Conservation (phyloP, 2,329 filamentous ascomycete species). For the Tetracladium maxilliforme region DNA sequence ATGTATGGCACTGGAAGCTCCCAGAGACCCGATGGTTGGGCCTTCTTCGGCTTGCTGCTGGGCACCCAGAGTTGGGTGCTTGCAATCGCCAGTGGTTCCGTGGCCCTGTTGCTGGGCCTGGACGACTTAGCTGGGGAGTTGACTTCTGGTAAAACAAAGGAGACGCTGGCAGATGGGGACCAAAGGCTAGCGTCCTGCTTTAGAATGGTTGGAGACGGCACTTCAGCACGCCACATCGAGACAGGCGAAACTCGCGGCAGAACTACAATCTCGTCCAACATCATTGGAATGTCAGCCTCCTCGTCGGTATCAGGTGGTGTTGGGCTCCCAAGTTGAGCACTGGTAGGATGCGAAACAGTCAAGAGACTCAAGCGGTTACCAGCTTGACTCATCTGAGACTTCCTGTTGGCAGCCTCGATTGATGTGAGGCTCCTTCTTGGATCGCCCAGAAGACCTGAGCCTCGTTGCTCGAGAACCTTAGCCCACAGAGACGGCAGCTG, state of each 20-base stretch:
- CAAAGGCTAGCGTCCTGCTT: neutral
- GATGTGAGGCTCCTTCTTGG: conserved; percentile 13
- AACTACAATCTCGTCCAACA: conserved; percentile 3
- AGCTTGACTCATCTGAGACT: conserved; percentile 18
- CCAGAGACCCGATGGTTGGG: conserved; percentile 4
- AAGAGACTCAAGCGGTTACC: conserved; percentile 28
- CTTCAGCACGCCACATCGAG: conserved; percentile 1
- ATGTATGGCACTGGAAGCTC: conserved; percentile 3
- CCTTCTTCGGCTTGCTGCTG: conserved; percentile 8
- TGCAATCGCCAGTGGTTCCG: no score
- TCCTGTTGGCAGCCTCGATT: conserved; percentile 9
- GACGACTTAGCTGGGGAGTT: conserved; percentile 6
- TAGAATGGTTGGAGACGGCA: conserved; percentile 1
- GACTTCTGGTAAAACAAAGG: conserved; percentile 5
- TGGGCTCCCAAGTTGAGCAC: conserved; percentile 29
- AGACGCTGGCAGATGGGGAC: conserved; percentile 10
- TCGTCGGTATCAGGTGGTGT: conserved; percentile 38
- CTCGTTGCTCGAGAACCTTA: conserved; percentile 8
- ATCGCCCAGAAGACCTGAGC: conserved; percentile 12
- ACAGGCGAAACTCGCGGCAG: conserved; percentile 7
- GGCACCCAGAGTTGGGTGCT: conserved; percentile 13
- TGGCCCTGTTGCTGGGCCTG: conserved; percentile 5
- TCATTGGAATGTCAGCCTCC: conserved; percentile 9
- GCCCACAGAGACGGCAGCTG: conserved; percentile 3
- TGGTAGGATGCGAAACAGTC: conserved; percentile 19